phyloP scores from a whole-genome alignment of 176 grass and related monocot genomes.

The Oryza australiensis region DNA sequence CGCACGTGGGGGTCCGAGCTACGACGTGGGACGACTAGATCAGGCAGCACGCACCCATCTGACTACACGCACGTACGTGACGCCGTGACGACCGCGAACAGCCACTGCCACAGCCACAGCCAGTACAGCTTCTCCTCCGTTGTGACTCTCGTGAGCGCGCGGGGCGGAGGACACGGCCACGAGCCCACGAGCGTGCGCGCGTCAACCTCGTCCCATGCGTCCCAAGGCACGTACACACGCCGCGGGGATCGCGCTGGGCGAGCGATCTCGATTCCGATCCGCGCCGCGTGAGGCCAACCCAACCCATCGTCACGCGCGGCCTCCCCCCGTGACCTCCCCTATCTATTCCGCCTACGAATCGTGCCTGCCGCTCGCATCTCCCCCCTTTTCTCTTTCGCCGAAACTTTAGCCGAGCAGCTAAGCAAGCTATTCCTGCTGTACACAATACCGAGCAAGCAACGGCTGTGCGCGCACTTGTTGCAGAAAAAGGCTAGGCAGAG shows the following conservation, averaged over 20 bases:
- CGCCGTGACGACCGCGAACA: neutral
- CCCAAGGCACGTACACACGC: too few species aligned
- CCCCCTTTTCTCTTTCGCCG: neutral
- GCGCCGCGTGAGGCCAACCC: neutral
- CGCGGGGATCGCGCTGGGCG: neutral
- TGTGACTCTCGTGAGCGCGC: too few species aligned
- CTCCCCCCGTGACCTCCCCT: neutral
- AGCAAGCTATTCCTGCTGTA: too few species aligned
- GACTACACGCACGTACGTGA: neutral
- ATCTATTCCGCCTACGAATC: neutral
- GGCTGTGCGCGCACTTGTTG: neutral
- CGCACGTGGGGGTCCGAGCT: too few species aligned
- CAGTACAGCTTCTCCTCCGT: too few species aligned
- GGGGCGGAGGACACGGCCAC: too few species aligned
- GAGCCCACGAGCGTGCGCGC: too few species aligned
- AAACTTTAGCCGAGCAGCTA: neutral
- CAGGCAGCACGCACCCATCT: too few species aligned
- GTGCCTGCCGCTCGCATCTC: too few species aligned
- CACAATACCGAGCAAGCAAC: neutral
- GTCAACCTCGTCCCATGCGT: too few species aligned
- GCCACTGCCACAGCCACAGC: neutral
- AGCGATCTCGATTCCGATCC: neutral
- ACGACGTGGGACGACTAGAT: too few species aligned
- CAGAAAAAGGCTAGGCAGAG: neutral
- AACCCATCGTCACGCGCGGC: neutral